Evolutionary conservation across 2,329 filamentous ascomycete species (phyloP).

Genomic region (Bipolaris victoriae): DNA sequence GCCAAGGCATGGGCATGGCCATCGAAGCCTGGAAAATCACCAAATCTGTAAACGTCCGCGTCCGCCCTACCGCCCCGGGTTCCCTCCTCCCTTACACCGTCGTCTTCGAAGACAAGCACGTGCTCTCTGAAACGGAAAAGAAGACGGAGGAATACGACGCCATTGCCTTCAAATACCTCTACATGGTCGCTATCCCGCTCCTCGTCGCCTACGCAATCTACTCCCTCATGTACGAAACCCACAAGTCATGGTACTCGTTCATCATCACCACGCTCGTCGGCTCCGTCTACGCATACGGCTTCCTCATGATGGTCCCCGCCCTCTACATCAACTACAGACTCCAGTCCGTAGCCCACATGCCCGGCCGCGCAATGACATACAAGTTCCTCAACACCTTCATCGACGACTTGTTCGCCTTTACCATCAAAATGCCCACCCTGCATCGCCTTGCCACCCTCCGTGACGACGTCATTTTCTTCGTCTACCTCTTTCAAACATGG

Average conservation of each 20-base stretch:
- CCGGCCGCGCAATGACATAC: constrained; percentile 94
- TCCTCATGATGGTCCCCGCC: constrained; percentile 98
- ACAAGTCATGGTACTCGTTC: constrained; percentile 99
- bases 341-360: constrained; percentile 92
- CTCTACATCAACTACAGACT: constrained; percentile 99
- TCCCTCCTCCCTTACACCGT: constrained; percentile 80
- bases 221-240: constrained; percentile 87
- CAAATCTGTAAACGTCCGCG: constrained; percentile 86
- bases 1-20: constrained; percentile 83
- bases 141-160: constrained; percentile 99
- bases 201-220: constrained; percentile 89
- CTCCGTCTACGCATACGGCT: constrained; percentile 96
- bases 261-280: constrained; percentile 94
- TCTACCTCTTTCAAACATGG: constrained; percentile 94
- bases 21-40: constrained; percentile 94
- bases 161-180: constrained; percentile 97
- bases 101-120: constrained; percentile 94
- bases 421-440: constrained; percentile 97
- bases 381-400: constrained; percentile 99
- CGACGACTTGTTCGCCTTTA: constrained; percentile 97
- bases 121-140: constrained; percentile 91
- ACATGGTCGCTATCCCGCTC: constrained; percentile 87
- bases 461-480: constrained; percentile 97
- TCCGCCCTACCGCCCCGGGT: constrained; percentile 71
- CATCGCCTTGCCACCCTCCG: constrained; percentile 90